These are phyloP conservation scores for Fusarium begoniae DNA, from an alignment of 2,329 filamentous ascomycete species.

Conservation along the genomic window DNA sequence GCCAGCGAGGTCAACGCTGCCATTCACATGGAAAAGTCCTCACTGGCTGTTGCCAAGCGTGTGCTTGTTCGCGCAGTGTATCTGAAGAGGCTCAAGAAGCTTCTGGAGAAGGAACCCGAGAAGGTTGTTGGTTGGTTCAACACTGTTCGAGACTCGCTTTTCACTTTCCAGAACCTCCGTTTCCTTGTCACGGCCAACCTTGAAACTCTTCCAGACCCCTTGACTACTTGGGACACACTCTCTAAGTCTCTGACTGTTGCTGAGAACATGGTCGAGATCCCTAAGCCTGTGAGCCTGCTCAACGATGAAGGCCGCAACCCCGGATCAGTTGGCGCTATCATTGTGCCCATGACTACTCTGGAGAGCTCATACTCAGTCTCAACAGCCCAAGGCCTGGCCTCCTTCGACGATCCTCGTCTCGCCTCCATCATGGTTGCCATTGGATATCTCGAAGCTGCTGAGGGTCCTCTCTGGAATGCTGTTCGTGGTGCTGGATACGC, in stretches of 20 bases:
- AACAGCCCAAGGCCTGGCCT: constrained; percentile 76
- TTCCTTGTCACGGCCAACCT: constrained; percentile 86
- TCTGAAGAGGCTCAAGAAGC: constrained; percentile 83
- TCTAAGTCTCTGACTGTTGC: constrained; percentile 52
- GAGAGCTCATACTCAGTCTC: constrained; percentile 91
- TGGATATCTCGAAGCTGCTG: constrained; percentile 90
- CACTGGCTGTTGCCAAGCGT: constrained; percentile 78
- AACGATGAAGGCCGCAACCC: constrained; percentile 78
- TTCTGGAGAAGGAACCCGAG: constrained; percentile 79
- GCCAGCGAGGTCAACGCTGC: constrained; percentile 74
- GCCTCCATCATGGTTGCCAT: constrained; percentile 88
- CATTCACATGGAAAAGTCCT: constrained; percentile 81
- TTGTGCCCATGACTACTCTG: constrained; percentile 90
- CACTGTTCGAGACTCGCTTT: constrained; percentile 76
- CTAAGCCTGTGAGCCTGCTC: constrained; percentile 74
- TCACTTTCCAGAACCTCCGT: constrained; percentile 86
- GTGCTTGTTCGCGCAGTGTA: constrained; percentile 89
- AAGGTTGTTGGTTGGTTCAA: constrained; percentile 82
- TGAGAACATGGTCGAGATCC: constrained; percentile 72
- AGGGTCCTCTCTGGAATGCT: constrained; percentile 93
- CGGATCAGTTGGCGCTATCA: constrained; percentile 76
- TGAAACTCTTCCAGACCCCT: constrained; percentile 75
- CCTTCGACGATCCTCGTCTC: constrained; percentile 78
- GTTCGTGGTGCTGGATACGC: constrained; percentile 93
- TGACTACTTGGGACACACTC: constrained; percentile 76